A percentile compares a stretch with the other conserved stretches of the same genome.
Evolutionary conservation across 345 rosid species (phyloP).

Genomic region (Eucalyptus polyanthemos): DNA sequence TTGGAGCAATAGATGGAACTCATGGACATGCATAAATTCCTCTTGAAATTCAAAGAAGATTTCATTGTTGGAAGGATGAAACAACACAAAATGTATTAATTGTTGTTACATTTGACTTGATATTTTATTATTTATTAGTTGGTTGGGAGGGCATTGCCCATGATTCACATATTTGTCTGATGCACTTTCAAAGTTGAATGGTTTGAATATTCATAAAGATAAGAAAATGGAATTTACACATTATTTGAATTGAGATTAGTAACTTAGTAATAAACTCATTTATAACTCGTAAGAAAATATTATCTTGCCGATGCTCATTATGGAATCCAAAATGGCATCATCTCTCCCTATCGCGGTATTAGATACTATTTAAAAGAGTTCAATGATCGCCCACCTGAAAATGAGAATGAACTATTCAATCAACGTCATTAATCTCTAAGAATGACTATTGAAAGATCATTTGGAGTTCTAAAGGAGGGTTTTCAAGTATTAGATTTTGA

Average conservation of each 20-base stretch:
- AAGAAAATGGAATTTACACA: not conserved
- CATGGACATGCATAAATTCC: not conserved
- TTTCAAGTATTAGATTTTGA: too few species aligned
- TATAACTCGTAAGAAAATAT: not conserved
- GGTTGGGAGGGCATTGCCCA: not conserved
- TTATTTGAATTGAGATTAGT: not conserved
- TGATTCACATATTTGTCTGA: not conserved
- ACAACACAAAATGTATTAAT: not conserved
- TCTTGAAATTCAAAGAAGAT: not conserved
- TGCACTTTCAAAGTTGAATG: too few species aligned
- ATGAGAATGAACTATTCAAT: not conserved
- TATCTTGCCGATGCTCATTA: rapidly evolving
- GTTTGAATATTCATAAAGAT: not conserved
- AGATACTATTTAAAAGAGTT: not conserved
- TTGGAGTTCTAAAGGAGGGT: too few species aligned
- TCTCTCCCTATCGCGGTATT: not conserved
- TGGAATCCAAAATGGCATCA: not conserved
- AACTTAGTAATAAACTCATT: too few species aligned
- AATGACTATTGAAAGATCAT: not conserved
- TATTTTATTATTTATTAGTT: not conserved
- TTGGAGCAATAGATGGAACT: not conserved
- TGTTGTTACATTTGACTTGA: not conserved
- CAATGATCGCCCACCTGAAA: rapidly evolving
- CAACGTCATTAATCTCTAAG: not conserved
- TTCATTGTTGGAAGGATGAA: not conserved